Evolutionary conservation across 192 early-diverging fungal genomes (phyloP), one percentile per base, ranked within the genome.

Genomic region (Gryganskiella cystojenkinii): DNA sequence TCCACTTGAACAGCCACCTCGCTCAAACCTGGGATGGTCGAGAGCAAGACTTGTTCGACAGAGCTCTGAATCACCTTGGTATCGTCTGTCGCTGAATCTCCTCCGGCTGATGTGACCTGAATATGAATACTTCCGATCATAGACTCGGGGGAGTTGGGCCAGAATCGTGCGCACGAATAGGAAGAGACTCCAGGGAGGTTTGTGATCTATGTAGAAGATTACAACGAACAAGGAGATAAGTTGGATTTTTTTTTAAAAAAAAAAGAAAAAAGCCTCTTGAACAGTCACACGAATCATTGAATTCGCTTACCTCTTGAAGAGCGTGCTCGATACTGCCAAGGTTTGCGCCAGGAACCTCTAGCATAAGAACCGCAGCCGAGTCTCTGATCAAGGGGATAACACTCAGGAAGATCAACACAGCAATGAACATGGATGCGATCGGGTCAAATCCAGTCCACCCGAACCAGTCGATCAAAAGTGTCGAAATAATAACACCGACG

Each of bases 391-490:
- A 83, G 1, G 97, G 95, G 54, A 95, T 89, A 5, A 94, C 92
- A 43, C 89, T 91, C 73, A 91, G 80, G 61, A 99, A 90, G 44
- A 95, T 99, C 28, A 99, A 81, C 7, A 90, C 71, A 0, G 94
- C 93, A 74, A 99, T 99, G 51, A 95, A 88, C 50, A 99, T 88
- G 15, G 97, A 99, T 30, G 95, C 94, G 43, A 97, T 87, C 0
- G 97, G 97, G 80, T 99, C 97, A 40, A 96, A 92, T 58, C 97
- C 96, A 14, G 93, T 92, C 97, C 97, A 99, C 1, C 92, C 95
- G 79, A 95, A 96, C 71, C 79, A 87, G 69, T 93, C 86, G 44
- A 99, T 95, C 35, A 97, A 80, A 24, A 99, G 66, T 0, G 94
- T 94, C 0, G 95, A 97, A n/a, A 96, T 88, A 54, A 99, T 96